Conservation (phyloP, 2,329 filamentous ascomycete species). For the Erysiphe pulchra region DNA sequence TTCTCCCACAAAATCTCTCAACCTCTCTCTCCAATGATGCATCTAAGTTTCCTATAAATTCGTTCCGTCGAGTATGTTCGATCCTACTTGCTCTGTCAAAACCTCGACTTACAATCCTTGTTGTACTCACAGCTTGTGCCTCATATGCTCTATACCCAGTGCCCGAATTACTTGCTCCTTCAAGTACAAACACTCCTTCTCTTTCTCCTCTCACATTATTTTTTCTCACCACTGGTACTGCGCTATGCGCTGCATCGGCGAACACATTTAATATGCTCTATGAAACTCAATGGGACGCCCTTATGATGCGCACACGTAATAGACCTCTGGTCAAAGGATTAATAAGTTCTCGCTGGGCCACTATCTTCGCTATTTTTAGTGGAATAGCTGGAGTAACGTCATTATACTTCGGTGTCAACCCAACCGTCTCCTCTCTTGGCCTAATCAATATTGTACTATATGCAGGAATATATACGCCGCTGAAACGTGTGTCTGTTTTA, state of each 20-base stretch:
- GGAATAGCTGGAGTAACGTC: slow-evolving; percentile 42
- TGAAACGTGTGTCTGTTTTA: slow-evolving; percentile 63
- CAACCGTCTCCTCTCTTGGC: slow-evolving; percentile 70
- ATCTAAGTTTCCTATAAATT: slow-evolving; percentile 23
- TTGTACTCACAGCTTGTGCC: slow-evolving; percentile 74
- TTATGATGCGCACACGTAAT: slow-evolving; percentile 84
- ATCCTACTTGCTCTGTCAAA: slow-evolving; percentile 84
- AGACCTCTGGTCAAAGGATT: slow-evolving; percentile 66
- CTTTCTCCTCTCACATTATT: slow-evolving; percentile 75
- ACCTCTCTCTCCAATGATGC: slow-evolving; percentile 26
- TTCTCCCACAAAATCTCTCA: slow-evolving; percentile 25
- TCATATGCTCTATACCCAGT: slow-evolving; percentile 86
- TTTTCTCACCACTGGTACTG: slow-evolving; percentile 74
- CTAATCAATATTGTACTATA: slow-evolving; percentile 71
- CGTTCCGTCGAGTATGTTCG: slow-evolving; percentile 40
- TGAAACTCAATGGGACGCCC: slow-evolving; percentile 68
- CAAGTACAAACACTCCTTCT: slow-evolving; percentile 41
- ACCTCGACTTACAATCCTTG: slow-evolving; percentile 71
- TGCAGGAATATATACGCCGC: slow-evolving; percentile 72
- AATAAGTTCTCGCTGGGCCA: slow-evolving; percentile 42
- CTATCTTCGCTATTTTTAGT: slow-evolving; percentile 53
- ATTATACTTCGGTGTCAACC: slow-evolving; percentile 77
- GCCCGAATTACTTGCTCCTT: slow-evolving; percentile 53
- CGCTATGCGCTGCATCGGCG: slow-evolving; percentile 69
- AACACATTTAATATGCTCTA: slow-evolving; percentile 97